Conservation (phyloP, 371 early-diverging fungal genomes). For the Conidiobolus incongruus region DNA sequence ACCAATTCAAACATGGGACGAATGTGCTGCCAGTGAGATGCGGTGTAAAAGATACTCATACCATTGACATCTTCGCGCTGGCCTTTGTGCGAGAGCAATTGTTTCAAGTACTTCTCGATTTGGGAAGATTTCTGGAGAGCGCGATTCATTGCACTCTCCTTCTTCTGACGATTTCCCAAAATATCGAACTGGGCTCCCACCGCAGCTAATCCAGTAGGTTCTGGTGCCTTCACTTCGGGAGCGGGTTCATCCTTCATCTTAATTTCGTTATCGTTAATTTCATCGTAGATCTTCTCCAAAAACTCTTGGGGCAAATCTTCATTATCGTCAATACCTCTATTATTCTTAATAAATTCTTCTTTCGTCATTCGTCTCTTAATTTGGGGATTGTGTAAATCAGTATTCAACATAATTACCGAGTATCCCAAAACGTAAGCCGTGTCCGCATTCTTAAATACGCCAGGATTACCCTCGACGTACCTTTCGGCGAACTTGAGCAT, state of each 20-base stretch:
- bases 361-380: constrained; percentile 61
- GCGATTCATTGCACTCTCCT: background rate
- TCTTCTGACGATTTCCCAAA: background rate
- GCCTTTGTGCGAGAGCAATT: constrained; percentile 5
- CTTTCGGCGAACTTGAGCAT: constrained; percentile 93
- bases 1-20: constrained; percentile 77
- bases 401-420: constrained; percentile 88
- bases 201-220: background rate
- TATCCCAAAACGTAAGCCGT: constrained; percentile 86
- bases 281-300: constrained; percentile 50
- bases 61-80: constrained; percentile 12
- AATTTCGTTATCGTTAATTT: constrained; percentile 68
- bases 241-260: constrained; percentile 57
- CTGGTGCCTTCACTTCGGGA: background rate
- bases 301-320: constrained; percentile 44
- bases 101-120: background rate
- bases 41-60: constrained; percentile 29
- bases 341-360: constrained; percentile 43
- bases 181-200: constrained; percentile 5
- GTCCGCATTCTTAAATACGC: constrained; percentile 48
- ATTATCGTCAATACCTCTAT: constrained; percentile 78
- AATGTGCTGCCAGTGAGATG: constrained; percentile 69
- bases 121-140: background rate
- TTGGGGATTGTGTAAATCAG: constrained; percentile 80
- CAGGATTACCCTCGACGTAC: constrained; percentile 59